phyloP scores from a whole-genome alignment of 1,139 yeast species.

The Magnusiomyces suaveolens region DNA sequence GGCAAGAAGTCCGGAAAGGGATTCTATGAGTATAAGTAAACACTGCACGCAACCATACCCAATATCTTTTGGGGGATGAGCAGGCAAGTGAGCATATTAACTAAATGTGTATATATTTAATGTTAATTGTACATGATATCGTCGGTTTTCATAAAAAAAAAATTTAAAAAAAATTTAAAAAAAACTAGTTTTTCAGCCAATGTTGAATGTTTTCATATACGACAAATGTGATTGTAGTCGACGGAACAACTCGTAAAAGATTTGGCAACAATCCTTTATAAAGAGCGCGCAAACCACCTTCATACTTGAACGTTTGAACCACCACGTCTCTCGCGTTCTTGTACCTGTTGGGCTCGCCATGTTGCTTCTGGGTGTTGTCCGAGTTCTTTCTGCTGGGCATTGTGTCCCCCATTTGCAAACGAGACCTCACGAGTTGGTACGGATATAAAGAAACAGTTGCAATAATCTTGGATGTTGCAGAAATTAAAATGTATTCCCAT shows the following conservation, averaged over 20 bases:
- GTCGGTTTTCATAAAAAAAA: no score
- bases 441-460: slow-evolving; percentile 73
- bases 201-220: slow-evolving; percentile 57
- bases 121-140: no score
- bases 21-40: slow-evolving; percentile 32
- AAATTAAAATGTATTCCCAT: slow-evolving; percentile 49
- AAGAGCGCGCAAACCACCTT: slow-evolving; percentile 51
- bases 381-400: no score
- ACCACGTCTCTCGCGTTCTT: slow-evolving; percentile 13
- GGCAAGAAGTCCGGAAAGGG: slow-evolving; percentile 38
- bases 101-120: no score
- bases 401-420: slow-evolving; percentile 62
- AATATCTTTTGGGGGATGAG: no score
- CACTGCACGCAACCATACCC: background rate
- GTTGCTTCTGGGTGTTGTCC: no score
- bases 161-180: no score
- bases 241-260: slow-evolving; percentile 75
- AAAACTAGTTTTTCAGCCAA: slow-evolving; percentile 10
- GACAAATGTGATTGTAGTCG: slow-evolving; percentile 74
- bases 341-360: no score
- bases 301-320: slow-evolving; percentile 22
- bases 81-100: no score
- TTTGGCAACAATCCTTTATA: slow-evolving; percentile 80
- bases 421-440: slow-evolving; percentile 67
- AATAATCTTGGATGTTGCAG: slow-evolving; percentile 59